Base-by-base conservation (phyloP, 768 basidiomycete species). In the Lentinula aciculospora region DNA sequence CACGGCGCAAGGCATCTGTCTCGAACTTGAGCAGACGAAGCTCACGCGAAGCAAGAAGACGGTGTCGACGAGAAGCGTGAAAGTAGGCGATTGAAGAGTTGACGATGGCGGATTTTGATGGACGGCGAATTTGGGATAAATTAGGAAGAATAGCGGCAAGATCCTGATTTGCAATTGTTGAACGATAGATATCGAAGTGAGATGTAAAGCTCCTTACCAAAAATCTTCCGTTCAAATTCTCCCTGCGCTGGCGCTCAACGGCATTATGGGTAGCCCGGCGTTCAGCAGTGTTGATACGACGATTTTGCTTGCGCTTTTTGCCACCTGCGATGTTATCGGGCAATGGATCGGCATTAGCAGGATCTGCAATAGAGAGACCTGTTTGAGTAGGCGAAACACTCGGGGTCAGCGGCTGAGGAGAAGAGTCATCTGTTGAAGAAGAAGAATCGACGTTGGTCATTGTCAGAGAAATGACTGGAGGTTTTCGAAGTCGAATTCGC, bases 201-300 rank as follows among this genome's bases (percentile, higher is more conserved):
- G 40, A 44, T 9, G 17, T 29, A 15, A 25, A 13, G 21, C 3
- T 44, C 19, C 54, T 66, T 69, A 87, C 90, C 65, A 97, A 76
- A 77, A 98, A 98, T 59, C 94, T 82, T 54, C 89, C 84, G 69
- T 98, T 98, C 53, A 98, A 76, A 39, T 90, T 94, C 76, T 98
- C 96, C 49, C 96, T 78, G 50, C 96, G 82, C 68, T 90, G 89
- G 51, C 96, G 81, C 76, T 98, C 96, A 58, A 98, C 93, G 34
- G 97, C 96, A 69, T 98, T 99, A 75, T 99, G 96, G 17, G 92
- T 94, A 3, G 94, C 93, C 37, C 96, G 79, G 71, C 95, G 91
- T 71, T 98, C 96, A 54, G 94, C 95, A 54, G 95, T 98, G 75
- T 96, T 97, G 53, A 94, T 94, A 31, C 94, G 84, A 61, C 93